Percentiles rank a stretch among this genome's conserved stretches.
Evolutionary conservation across 139 green algal species (phyloP).

Genomic region (Chlamydomonas applanata): DNA sequence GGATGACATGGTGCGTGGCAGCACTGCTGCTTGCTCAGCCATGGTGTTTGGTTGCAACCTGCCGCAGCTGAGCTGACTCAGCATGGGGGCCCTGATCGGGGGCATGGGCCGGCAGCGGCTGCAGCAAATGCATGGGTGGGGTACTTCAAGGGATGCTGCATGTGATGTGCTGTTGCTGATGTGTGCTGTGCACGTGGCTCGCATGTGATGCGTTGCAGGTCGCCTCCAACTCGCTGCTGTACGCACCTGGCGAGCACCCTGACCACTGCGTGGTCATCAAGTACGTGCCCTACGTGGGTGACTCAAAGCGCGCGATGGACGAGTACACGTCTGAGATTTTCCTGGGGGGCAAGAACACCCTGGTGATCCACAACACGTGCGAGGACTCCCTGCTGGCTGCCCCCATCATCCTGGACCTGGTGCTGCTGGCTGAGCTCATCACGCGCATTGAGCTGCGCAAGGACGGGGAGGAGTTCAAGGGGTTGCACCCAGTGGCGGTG

Average conservation of each 20-base stretch:
- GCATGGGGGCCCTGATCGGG: too few species aligned
- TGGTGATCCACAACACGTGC: constrained; percentile 99
- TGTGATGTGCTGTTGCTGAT: too few species aligned
- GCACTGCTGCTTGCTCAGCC: too few species aligned
- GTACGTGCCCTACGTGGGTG: constrained; percentile 96
- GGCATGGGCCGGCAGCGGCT: too few species aligned
- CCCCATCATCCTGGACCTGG: constrained; percentile 98
- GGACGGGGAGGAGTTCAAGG: constrained; percentile 70
- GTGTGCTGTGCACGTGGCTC: too few species aligned
- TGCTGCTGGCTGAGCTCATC: constrained; percentile 93
- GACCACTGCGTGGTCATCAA: constrained; percentile 99
- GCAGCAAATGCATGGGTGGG: too few species aligned
- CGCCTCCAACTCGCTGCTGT: constrained; percentile 89
- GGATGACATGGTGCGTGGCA: constrained; percentile 94
- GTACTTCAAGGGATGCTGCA: too few species aligned
- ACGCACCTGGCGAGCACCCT: constrained; percentile 92
- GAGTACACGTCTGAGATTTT: constrained; percentile 99
- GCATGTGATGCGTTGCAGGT: too few species aligned
- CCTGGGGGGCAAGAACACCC: constrained; percentile 93
- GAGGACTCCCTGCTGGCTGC: constrained; percentile 97
- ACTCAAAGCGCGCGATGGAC: constrained; percentile 98
- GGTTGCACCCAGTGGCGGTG: constrained; percentile 91
- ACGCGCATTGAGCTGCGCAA: constrained; percentile 86
- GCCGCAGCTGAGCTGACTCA: too few species aligned
- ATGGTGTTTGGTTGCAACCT: too few species aligned